A percentile compares a stretch with the other conserved stretches of the same genome.
Evolutionary conservation across 192 early-diverging fungal species (phyloP).

Genomic region (Obelidium mucronatum): DNA sequence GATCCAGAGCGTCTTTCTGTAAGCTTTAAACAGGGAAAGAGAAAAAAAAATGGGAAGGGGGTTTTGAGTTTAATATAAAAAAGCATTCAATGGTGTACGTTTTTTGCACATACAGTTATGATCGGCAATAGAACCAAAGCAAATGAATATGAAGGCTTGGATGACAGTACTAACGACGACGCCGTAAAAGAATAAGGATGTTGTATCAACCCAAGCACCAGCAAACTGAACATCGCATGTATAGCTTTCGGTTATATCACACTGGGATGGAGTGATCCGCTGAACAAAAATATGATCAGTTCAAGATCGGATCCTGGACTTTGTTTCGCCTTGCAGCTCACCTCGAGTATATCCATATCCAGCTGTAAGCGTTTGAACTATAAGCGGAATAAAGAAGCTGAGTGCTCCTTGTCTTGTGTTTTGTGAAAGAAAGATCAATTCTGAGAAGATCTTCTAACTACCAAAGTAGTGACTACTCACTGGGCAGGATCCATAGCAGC

Average conservation of each 20-base stretch:
- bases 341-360: slow-evolving; percentile 7
- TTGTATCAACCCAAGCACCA: slow-evolving; percentile 27
- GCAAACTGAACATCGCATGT: slow-evolving; percentile 28
- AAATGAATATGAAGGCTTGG: slow-evolving; percentile 42
- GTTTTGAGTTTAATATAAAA: too few species aligned
- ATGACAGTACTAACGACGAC: slow-evolving; percentile 32
- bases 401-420: background rate
- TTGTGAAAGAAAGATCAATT: background rate
- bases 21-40: too few species aligned
- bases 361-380: slow-evolving; percentile 35
- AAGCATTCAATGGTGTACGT: background rate
- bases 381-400: slow-evolving; percentile 45
- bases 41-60: too few species aligned
- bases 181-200: slow-evolving; percentile 41
- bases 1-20: slow-evolving; percentile 34
- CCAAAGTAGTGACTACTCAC: background rate
- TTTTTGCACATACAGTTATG: slow-evolving; percentile 35
- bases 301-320: too few species aligned
- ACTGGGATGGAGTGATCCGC: slow-evolving; percentile 33
- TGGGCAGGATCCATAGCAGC: background rate
- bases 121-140: slow-evolving; percentile 48
- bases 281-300: too few species aligned
- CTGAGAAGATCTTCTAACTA: background rate
- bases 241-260: slow-evolving; percentile 25
- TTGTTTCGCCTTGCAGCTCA: too few species aligned